Evolutionary conservation across 139 green algal species (phyloP), one percentile per base, ranked within the genome.

Genomic region (Picochlorum sp.): DNA sequence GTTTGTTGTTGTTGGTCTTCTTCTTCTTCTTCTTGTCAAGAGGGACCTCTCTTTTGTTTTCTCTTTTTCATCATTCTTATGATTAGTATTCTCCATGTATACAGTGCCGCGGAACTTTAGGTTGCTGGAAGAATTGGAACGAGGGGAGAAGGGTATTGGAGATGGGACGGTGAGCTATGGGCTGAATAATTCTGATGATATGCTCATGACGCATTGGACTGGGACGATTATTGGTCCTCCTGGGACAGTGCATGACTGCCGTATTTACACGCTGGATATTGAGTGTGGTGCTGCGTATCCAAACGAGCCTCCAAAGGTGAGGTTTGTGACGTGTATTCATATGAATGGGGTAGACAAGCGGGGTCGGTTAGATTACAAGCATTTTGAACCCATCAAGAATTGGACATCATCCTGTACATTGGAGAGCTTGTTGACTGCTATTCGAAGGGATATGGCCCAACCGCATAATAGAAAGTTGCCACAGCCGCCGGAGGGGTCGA

Each of bases 131-230:
- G 89, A 96, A 79, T 80, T 96, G 28, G 92, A 98, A 62, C 85
- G 91, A 62, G 86, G 92, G 3, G 92, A 97, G 70, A 95, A 92
- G 64, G 92, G 92, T 44, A 87, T 96, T 58, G 92, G 92, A 6
- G 92, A 98, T 76, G 92, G 94, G 28, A 92, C 85, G 0, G 94
- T 98, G 10, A 88, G 72, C 37, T 98, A 98, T 82, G 92, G 92
- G 26, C 90, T 98, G 87, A 89, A 94, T 30, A 88, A 95, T 61
- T 51, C 65, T 26, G 84, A 88, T 15, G 90, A 97, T 52, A 77
- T 95, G 56, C 64, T 90, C 6, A 96, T 98, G 91, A 75, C 79
- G 21, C 82, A 85, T 76, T 99, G 94, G 94, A 96, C 82, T 7
- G 92, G 94, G 18, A 97, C 94, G 8, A 97, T 99, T 62, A 94